Evolutionary conservation across 129 eudicot genomes (phyloP), one percentile per base, ranked within the genome.

Genomic region (Glebionis coronaria): DNA sequence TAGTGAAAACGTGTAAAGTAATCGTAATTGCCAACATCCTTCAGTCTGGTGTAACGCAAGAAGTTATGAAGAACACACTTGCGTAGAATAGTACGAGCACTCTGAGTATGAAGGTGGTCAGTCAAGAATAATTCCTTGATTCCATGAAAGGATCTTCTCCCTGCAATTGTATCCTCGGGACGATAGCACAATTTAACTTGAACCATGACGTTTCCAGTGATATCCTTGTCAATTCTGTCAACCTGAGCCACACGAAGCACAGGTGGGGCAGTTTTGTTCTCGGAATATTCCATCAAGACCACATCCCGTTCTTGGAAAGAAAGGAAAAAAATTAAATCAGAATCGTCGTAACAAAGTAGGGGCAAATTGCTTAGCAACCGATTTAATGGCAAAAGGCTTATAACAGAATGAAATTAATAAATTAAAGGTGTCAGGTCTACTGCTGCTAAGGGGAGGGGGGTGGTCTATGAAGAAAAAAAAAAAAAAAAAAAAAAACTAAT

Each of bases 71-170:
- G 91, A 14, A 70, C 64, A 72, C 91, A 82, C 53, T 80, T 85
- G n/a, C 78, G 85, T 63, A 82, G 88, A 56, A 88, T 85, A 28
- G 88, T 82, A 44, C 82, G 62, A 53, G 82, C 85, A 78, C 88
- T 85, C 67, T 88, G 96, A 67, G 65, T 71, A 67, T 82, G 91
- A 64, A 47, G 67, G 67, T 85, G 96, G 56, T 88, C 88, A 0
- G 91, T 85, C 69, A 82, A 64, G 75, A 88, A 82, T 35, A 88
- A 61, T 63, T 85, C 96, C 68, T 82, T 88, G 0, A 63, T 56
- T 44, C 91, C 96, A 78, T 88, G 89, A 76, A 82, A 88, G 63
- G 70, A 81, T 35, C 80, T 72, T 56, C 96, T 75, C 67, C 96
- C 91, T 49, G 91, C 91, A 11, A 70, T 63, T 0, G 91, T 72